These are phyloP conservation scores for Coemansia sp. DNA, from an alignment of 192 early-diverging fungal genomes.

Conservation along the genomic window DNA sequence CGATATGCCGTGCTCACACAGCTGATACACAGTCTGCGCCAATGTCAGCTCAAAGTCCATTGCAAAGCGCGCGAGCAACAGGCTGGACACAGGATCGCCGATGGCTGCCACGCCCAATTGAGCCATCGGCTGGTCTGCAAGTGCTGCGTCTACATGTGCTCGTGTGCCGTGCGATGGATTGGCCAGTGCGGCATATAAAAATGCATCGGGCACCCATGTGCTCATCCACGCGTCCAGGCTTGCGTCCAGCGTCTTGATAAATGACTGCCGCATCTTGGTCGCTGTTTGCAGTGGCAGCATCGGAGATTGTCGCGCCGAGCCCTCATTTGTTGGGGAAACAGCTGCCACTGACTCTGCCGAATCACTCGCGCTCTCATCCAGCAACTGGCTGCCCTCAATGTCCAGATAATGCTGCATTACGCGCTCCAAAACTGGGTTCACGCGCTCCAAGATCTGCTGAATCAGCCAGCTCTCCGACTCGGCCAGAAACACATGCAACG, in stretches of 20 bases:
- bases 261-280: constrained; percentile 32
- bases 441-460: constrained; percentile 45
- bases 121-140: constrained; percentile 17
- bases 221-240: constrained; percentile 46
- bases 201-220: constrained; percentile 39
- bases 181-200: constrained; percentile 31
- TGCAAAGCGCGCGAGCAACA: constrained; percentile 44
- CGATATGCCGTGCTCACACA: constrained; percentile 51
- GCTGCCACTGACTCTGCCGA: background rate
- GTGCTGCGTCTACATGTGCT: constrained; percentile 14
- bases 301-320: background rate
- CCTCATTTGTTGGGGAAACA: background rate
- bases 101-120: constrained; percentile 31
- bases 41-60: constrained; percentile 52
- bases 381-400: constrained; percentile 43
- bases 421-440: constrained; percentile 45
- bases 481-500: constrained; percentile 50
- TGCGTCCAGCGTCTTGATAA: constrained; percentile 35
- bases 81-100: constrained; percentile 40
- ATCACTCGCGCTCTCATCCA: constrained; percentile 11
- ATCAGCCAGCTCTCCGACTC: constrained; percentile 54
- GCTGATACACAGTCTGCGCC: constrained; percentile 52
- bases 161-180: constrained; percentile 19
- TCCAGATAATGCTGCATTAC: constrained; percentile 51
- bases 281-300: constrained; percentile 23